These are phyloP conservation scores for Aspergillus nidulans DNA, from an alignment of 495 filamentous ascomycete species.

Conservation along the genomic window DNA sequence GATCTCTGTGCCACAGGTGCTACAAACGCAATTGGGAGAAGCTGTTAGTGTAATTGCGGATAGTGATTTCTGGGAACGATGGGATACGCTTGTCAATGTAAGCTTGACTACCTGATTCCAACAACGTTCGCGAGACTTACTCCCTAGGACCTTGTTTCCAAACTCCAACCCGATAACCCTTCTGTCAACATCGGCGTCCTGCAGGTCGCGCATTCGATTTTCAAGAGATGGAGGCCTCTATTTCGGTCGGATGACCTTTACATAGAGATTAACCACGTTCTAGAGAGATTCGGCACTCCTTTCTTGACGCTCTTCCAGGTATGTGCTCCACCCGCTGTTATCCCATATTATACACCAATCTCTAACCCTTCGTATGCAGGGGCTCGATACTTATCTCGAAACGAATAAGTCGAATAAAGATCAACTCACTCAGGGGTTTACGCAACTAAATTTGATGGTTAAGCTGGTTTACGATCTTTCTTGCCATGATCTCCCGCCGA, in stretches of 20 bases:
- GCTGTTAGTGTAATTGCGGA: conserved; percentile 96
- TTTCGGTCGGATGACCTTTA: conserved; percentile 88
- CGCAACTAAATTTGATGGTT: conserved; percentile 77
- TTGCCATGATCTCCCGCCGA: conserved; percentile 90
- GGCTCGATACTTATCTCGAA: conserved; percentile 72
- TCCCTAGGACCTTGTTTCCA: conserved; percentile 75
- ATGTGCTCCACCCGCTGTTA: conserved; percentile 10
- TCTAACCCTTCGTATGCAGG: conserved; percentile 40
- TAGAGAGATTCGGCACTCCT: conserved; percentile 72
- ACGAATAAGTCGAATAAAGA: conserved; percentile 69
- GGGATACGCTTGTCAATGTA: conserved; percentile 87
- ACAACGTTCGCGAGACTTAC: conserved; percentile 4
- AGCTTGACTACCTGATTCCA: conserved; percentile 14
- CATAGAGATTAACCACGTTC: conserved; percentile 90
- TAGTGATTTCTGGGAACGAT: conserved; percentile 93
- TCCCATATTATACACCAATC: neutral
- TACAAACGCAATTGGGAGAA: conserved; percentile 92
- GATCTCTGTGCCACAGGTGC: conserved; percentile 79
- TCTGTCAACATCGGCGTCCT: conserved; percentile 87
- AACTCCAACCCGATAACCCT: conserved; percentile 71
- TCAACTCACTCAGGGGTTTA: conserved; percentile 67
- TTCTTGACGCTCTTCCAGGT: conserved; percentile 77
- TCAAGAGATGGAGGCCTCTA: conserved; percentile 90
- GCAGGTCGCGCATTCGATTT: conserved; percentile 96
- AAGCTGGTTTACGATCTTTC: conserved; percentile 94